Conservation (phyloP, 2,329 filamentous ascomycete genomes). For the Sphaerostilbella broomeana region DNA sequence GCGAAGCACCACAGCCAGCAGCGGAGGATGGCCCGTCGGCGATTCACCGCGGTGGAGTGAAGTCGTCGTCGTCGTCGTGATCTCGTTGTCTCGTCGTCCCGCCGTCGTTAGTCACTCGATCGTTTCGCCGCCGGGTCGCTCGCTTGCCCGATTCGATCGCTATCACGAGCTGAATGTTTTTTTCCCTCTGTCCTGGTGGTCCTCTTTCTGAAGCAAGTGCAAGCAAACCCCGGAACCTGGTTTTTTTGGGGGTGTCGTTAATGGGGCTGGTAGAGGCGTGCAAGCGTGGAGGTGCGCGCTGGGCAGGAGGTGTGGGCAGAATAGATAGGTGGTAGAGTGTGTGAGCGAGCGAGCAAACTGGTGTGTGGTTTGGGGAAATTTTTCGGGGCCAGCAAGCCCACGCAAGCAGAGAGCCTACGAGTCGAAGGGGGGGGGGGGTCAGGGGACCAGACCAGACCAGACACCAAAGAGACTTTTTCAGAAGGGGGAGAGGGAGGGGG, state of each 20-base stretch:
- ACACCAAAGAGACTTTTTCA: too few species aligned
- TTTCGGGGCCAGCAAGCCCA: constrained; percentile 8
- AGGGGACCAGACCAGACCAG: constrained; percentile 12
- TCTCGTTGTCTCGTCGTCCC: too few species aligned
- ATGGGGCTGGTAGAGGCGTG: constrained; percentile 35
- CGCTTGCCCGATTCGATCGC: constrained; percentile 2
- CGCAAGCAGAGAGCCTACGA: too few species aligned
- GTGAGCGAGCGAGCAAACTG: constrained; percentile 15
- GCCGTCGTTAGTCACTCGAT: constrained; percentile 10
- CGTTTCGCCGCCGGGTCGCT: constrained; percentile 4
- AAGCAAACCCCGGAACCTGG: constrained; percentile 24
- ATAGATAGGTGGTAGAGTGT: constrained; percentile 19
- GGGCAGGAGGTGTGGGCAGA: constrained; percentile 31
- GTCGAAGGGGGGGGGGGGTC: constrained; percentile 4
- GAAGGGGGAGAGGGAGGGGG: constrained; percentile 9
- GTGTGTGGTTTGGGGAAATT: constrained; percentile 21
- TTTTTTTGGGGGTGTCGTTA: constrained; percentile 37
- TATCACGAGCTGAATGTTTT: neutral
- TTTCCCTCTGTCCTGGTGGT: constrained; percentile 3
- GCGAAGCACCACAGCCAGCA: neutral
- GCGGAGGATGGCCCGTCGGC: neutral
- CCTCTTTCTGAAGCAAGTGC: constrained; percentile 11
- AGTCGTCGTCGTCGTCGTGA: too few species aligned
- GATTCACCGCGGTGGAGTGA: too few species aligned
- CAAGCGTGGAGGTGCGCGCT: constrained; percentile 23